Conservation (phyloP, 139 green algal genomes). For the Tetradesmus lagerheimii region DNA sequence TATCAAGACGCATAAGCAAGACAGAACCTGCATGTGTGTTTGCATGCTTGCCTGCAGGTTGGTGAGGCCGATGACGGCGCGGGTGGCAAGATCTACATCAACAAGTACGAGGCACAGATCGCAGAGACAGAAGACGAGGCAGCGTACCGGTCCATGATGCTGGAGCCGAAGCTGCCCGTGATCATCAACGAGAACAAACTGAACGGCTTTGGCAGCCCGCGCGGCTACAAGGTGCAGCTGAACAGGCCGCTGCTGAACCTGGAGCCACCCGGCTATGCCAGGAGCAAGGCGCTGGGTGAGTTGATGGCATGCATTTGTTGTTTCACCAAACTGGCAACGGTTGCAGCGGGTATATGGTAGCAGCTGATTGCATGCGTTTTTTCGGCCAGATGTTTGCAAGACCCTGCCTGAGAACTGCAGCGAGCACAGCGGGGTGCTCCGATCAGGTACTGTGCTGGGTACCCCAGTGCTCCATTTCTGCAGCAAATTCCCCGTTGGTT, state of each 20-base stretch:
- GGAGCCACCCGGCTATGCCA: not conserved
- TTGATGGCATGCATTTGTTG: not conserved
- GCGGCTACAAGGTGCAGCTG: conserved; percentile 47
- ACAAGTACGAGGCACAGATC: conserved; percentile 33
- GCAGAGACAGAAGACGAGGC: conserved; percentile 24
- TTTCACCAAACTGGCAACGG: too few species aligned
- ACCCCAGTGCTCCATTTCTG: too few species aligned
- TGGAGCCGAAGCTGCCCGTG: conserved; percentile 29
- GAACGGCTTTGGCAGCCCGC: conserved; percentile 29
- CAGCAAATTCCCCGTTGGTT: too few species aligned
- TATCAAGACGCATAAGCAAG: too few species aligned
- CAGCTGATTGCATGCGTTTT: too few species aligned
- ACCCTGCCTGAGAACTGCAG: too few species aligned
- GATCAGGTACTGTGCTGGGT: too few species aligned
- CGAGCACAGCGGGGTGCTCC: too few species aligned
- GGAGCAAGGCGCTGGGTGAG: conserved; percentile 34
- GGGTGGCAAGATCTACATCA: conserved; percentile 41
- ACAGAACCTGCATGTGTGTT: not conserved
- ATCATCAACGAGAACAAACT: conserved; percentile 31
- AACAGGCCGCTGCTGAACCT: conserved; percentile 35
- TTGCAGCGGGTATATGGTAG: too few species aligned
- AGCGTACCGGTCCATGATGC: not conserved
- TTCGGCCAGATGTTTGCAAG: too few species aligned
- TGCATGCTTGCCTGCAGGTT: not conserved
- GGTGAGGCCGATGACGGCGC: conserved; percentile 24